Percentiles rank a stretch among this genome's conserved stretches.
Evolutionary conservation across 2,329 filamentous ascomycete genomes (phyloP).

Genomic region (Sclerotiophoma versabilis): DNA sequence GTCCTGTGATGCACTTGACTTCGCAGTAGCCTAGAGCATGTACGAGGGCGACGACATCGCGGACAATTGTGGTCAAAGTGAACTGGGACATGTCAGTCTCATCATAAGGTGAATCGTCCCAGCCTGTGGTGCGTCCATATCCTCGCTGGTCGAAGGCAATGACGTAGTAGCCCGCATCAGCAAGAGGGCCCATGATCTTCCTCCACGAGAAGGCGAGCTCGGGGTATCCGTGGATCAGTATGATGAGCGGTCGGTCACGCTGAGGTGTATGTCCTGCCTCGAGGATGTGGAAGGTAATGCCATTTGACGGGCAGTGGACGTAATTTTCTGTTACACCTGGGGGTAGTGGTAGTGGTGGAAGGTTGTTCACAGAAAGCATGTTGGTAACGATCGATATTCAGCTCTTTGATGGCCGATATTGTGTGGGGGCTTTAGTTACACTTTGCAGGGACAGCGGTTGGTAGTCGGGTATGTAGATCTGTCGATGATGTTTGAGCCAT

Average conservation of each 20-base stretch:
- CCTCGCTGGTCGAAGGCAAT: conserved; percentile 73
- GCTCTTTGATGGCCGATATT: background rate
- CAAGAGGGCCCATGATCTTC: conserved; percentile 66
- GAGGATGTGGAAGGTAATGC: conserved; percentile 68
- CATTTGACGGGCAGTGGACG: conserved; percentile 62
- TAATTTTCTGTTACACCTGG: conserved; percentile 62
- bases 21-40: conserved; percentile 66
- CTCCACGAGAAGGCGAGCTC: conserved; percentile 76
- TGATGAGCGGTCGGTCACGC: conserved; percentile 60
- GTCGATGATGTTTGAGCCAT: background rate
- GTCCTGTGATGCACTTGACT: conserved; percentile 67
- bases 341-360: conserved; percentile 62
- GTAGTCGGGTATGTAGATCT: background rate
- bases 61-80: conserved; percentile 64
- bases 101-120: conserved; percentile 60
- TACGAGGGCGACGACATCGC: conserved; percentile 68
- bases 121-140: conserved; percentile 70
- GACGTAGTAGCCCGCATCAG: conserved; percentile 67
- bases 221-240: conserved; percentile 72
- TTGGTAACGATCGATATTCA: background rate
- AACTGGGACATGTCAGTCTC: conserved; percentile 65
- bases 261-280: conserved; percentile 57
- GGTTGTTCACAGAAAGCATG: conserved; percentile 1
- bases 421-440: background rate
- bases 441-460: background rate